A percentile compares a stretch with the other conserved stretches of the same genome.
Conservation (phyloP, 2,329 filamentous ascomycete species). For the Neoscytalidium dimidiatum region DNA sequence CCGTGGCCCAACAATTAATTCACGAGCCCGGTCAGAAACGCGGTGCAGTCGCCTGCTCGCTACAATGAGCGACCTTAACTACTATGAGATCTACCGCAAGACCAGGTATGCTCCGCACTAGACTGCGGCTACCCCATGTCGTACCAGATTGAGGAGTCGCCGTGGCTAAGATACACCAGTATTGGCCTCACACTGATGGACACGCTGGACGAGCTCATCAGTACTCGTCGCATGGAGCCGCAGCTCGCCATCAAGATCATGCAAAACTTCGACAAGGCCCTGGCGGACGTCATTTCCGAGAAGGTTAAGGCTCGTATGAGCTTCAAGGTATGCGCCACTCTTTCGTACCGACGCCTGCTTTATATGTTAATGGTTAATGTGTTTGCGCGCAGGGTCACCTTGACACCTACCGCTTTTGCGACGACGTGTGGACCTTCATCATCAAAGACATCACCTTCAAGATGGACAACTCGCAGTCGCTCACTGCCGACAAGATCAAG, state of each 20-base stretch:
- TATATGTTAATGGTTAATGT: slow-evolving; percentile 20
- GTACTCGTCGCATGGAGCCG: slow-evolving; percentile 90
- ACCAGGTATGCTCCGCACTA: slow-evolving; percentile 72
- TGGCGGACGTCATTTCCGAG: slow-evolving; percentile 87
- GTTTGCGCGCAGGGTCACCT: slow-evolving; percentile 73
- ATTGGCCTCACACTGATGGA: slow-evolving; percentile 93
- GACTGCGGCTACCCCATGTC: slow-evolving; percentile 20
- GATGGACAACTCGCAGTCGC: slow-evolving; percentile 76
- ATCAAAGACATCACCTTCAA: slow-evolving; percentile 99
- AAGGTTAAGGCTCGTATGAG: slow-evolving; percentile 88
- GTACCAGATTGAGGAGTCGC: background rate
- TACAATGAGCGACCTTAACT: slow-evolving; percentile 50
- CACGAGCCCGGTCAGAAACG: slow-evolving; percentile 16
- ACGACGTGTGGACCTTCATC: slow-evolving; percentile 99
- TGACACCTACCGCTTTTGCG: slow-evolving; percentile 98
- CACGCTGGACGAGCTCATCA: slow-evolving; percentile 95
- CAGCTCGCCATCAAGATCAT: slow-evolving; percentile 99
- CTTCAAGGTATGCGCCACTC: slow-evolving; percentile 74
- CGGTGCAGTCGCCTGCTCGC: background rate
- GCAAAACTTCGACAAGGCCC: slow-evolving; percentile 89
- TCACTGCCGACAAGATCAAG: slow-evolving; percentile 91
- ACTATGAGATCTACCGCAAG: slow-evolving; percentile 96
- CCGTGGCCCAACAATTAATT: slow-evolving; percentile 24
- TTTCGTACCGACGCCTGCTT: background rate
- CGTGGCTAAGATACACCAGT: slow-evolving; percentile 54